phyloP scores from a whole-genome alignment of 768 basidiomycete genomes.

The Saitozyma sp. region DNA sequence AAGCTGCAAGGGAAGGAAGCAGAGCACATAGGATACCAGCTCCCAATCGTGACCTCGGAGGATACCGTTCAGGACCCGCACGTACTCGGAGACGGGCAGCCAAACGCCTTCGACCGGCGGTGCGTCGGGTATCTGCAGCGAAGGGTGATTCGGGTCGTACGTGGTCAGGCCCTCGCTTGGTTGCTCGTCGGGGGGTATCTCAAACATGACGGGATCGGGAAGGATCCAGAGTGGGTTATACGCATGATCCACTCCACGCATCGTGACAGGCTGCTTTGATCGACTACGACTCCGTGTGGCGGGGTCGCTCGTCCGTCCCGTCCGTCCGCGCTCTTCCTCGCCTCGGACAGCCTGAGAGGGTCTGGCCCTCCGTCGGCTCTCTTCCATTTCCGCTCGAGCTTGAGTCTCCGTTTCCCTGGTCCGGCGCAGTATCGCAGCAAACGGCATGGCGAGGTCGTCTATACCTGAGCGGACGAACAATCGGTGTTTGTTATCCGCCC shows the following conservation, averaged over 20 bases:
- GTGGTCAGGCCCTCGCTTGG: slow-evolving; percentile 55
- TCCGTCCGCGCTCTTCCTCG: slow-evolving; percentile 40
- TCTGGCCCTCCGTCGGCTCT: slow-evolving; percentile 13
- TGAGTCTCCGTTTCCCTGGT: slow-evolving; percentile 37
- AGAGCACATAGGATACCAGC: slow-evolving; percentile 83
- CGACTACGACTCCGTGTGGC: slow-evolving; percentile 48
- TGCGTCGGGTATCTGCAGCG: slow-evolving; percentile 32
- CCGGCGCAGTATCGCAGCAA: slow-evolving; percentile 63
- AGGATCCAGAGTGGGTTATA: slow-evolving; percentile 61
- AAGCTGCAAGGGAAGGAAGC: slow-evolving; percentile 85
- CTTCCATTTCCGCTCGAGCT: slow-evolving; percentile 13
- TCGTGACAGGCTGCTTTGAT: slow-evolving; percentile 37
- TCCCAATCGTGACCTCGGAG: slow-evolving; percentile 89
- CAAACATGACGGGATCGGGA: slow-evolving; percentile 45
- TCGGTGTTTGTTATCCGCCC: slow-evolving; percentile 86
- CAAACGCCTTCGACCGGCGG: slow-evolving; percentile 50
- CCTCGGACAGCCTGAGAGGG: slow-evolving; percentile 6
- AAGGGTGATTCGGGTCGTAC: slow-evolving; percentile 51
- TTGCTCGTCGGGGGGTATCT: slow-evolving; percentile 57
- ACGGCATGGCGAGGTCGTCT: slow-evolving; percentile 56
- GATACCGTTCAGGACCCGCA: slow-evolving; percentile 64
- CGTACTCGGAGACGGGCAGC: slow-evolving; percentile 74
- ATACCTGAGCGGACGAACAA: slow-evolving; percentile 67
- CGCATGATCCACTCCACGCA: slow-evolving; percentile 15
- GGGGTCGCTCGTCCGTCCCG: slow-evolving; percentile 18